Conservation (phyloP, 2,329 filamentous ascomycete species). For the Ilyonectria mors-panacis region DNA sequence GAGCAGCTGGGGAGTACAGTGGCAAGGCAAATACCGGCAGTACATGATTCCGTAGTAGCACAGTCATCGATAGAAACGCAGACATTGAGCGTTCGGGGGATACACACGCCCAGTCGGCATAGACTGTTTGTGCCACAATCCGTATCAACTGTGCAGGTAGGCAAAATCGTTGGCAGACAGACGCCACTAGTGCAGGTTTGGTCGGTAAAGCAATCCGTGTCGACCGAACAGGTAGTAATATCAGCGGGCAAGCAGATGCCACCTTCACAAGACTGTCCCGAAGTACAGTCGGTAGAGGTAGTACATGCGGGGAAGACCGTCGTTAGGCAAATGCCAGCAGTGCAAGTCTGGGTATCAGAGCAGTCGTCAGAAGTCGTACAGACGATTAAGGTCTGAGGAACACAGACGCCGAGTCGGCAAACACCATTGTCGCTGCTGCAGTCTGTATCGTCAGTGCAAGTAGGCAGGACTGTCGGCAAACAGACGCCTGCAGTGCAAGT, state of each 20-base stretch:
- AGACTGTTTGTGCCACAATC: neutral
- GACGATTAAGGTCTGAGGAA: constrained; percentile 7
- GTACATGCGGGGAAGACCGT: constrained; percentile 10
- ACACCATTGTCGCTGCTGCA: constrained; percentile 5
- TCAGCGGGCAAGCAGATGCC: constrained; percentile 7
- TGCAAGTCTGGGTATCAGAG: constrained; percentile 3
- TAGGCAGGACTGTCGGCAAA: constrained; percentile 1
- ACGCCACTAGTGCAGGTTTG: constrained; percentile 19
- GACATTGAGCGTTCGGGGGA: constrained; percentile 2
- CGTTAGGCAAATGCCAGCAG: constrained; percentile 9
- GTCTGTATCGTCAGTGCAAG: constrained; percentile 7
- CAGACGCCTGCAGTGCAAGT: constrained; percentile 17
- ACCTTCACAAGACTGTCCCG: neutral
- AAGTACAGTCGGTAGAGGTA: neutral
- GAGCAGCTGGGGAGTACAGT: constrained; percentile 5
- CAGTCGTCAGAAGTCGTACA: constrained; percentile 2
- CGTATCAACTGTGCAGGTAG: neutral
- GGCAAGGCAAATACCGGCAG: constrained; percentile 14
- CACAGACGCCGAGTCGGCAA: constrained; percentile 14
- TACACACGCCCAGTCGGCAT: constrained; percentile 12
- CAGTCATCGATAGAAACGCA: constrained; percentile 14
- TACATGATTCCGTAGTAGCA: neutral
- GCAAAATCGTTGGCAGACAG: constrained; percentile 9
- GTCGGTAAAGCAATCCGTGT: neutral
- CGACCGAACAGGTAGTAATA: neutral